Evolutionary conservation across 495 filamentous ascomycete genomes (phyloP).

Genomic region (Penicillium coffeae): DNA sequence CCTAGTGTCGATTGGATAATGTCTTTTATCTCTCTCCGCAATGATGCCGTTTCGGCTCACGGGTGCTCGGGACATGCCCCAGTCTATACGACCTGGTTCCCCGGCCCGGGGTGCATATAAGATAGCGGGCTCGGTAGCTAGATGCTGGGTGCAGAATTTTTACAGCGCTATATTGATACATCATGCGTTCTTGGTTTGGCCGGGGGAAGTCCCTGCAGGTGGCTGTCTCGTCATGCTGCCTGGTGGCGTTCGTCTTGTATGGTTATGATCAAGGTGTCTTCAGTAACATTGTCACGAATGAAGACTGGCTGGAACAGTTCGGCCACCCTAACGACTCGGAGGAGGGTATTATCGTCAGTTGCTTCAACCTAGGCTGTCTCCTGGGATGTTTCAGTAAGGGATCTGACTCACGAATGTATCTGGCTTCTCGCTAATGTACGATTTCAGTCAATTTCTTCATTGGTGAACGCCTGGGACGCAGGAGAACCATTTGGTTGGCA

Average conservation of each 20-base stretch:
- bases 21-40: too few relatives aligned
- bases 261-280: conserved; percentile 57
- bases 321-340: conserved; percentile 37
- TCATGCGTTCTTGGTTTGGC: conserved; percentile 17
- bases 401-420: neutral
- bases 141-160: too few relatives aligned
- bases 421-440: neutral
- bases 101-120: conserved; percentile 5
- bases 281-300: conserved; percentile 44
- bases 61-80: neutral
- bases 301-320: conserved; percentile 45
- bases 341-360: conserved; percentile 46
- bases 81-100: too few relatives aligned
- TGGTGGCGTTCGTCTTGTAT: conserved; percentile 15
- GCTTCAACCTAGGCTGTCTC: conserved; percentile 50
- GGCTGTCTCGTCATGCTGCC: conserved; percentile 11
- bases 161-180: too few relatives aligned
- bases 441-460: conserved; percentile 34
- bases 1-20: conserved; percentile 1
- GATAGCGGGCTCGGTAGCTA: neutral
- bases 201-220: conserved; percentile 11
- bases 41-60: conserved; percentile 4
- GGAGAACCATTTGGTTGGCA: conserved; percentile 39
- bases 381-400: conserved; percentile 37
- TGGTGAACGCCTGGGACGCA: conserved; percentile 47